Evolutionary conservation across 2,329 filamentous ascomycete species (phyloP).

Genomic region (Xylaria sp.): DNA sequence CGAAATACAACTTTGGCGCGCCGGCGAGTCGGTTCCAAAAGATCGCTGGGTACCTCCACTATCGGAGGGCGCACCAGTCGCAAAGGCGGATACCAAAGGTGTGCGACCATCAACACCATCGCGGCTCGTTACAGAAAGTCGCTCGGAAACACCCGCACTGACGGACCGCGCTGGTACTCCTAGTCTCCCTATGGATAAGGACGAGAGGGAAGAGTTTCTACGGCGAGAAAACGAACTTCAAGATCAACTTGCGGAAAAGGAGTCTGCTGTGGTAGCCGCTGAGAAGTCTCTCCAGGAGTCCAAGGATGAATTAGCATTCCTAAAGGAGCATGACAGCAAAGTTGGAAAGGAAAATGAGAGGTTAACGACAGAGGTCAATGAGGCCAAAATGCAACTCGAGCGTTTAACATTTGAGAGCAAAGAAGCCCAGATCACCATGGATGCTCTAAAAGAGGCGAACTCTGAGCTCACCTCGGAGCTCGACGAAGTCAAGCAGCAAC

Average conservation of each 20-base stretch:
- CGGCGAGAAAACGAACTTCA: constrained; percentile 96
- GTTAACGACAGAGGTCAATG: constrained; percentile 85
- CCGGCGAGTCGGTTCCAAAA: constrained; percentile 86
- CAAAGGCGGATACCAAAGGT: constrained; percentile 57
- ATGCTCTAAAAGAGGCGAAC: constrained; percentile 95
- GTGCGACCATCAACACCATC: constrained; percentile 66
- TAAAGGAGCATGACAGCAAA: constrained; percentile 87
- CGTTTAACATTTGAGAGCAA: constrained; percentile 96
- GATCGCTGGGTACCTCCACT: constrained; percentile 84
- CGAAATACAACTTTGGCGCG: constrained; percentile 88
- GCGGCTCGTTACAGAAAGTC: constrained; percentile 65
- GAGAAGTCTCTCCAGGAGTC: constrained; percentile 85
- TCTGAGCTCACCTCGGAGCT: constrained; percentile 89
- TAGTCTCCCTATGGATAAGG: constrained; percentile 89
- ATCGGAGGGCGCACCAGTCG: constrained; percentile 61
- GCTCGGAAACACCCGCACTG: constrained; percentile 71
- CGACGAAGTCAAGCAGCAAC: constrained; percentile 94
- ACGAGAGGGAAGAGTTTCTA: constrained; percentile 96
- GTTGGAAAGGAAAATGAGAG: constrained; percentile 91
- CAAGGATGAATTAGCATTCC: constrained; percentile 84
- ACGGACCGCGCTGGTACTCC: constrained; percentile 90
- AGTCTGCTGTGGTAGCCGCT: constrained; percentile 79
- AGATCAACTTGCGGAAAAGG: constrained; percentile 94
- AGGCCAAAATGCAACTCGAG: constrained; percentile 96
- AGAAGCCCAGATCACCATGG: constrained; percentile 97